These are phyloP conservation scores for Digitaria exilis DNA, from an alignment of 202 grass and related monocot species.

Conservation along the genomic window DNA sequence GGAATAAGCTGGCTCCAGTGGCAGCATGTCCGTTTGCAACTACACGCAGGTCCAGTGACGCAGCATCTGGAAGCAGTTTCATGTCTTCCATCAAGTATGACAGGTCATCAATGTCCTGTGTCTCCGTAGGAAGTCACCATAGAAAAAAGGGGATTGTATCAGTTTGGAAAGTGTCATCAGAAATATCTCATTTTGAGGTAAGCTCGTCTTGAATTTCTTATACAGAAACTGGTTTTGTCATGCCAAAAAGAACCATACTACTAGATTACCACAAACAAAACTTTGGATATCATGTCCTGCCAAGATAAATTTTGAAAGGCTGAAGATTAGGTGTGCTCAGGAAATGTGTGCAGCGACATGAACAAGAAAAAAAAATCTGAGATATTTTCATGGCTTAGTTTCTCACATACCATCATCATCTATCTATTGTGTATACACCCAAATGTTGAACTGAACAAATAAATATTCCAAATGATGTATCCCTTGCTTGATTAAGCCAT, in stretches of 20 bases:
- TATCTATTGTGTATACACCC: not conserved
- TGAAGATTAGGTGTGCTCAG: not conserved
- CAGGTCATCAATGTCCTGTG: not conserved
- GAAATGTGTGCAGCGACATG: not conserved
- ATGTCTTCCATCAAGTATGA: conserved; percentile 3
- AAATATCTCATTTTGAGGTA: not conserved
- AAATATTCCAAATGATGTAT: not conserved
- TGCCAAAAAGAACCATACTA: not conserved
- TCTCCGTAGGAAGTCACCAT: not conserved
- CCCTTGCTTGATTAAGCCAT: too few relatives aligned
- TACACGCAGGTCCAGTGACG: not conserved
- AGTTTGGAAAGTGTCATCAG: not conserved
- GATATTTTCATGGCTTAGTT: not conserved
- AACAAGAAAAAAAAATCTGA: conserved; percentile 1
- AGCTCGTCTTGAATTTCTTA: not conserved
- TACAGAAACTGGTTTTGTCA: not conserved
- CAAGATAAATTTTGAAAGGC: not conserved
- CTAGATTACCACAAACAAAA: not conserved
- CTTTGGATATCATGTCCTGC: not conserved
- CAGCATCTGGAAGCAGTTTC: not conserved
- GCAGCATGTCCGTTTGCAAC: not conserved
- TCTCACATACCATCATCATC: not conserved
- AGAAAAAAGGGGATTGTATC: not conserved
- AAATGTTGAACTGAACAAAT: not conserved
- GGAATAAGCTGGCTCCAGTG: not conserved